phyloP scores from a whole-genome alignment of 805 yeast species.

The Hanseniaspora nectarophila region DNA sequence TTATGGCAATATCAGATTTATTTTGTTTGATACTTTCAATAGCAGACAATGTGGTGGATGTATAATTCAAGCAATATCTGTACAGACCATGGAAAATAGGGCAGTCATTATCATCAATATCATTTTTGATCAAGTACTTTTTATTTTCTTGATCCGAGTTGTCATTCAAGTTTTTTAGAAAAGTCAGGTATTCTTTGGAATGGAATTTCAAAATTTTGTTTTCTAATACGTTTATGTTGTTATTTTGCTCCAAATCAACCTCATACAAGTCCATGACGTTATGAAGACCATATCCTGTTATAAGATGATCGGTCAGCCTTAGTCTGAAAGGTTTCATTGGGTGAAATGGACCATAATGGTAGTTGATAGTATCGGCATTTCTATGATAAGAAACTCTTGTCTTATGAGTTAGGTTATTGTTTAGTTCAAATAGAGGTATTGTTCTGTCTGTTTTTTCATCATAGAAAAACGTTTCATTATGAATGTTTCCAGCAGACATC shows the following conservation, averaged over 20 bases:
- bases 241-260: conserved; percentile 70
- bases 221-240: conserved; percentile 42
- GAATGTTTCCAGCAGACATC: not conserved
- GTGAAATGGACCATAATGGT: conserved; percentile 84
- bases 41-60: conserved; percentile 87
- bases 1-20: conserved; percentile 81
- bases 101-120: conserved; percentile 83
- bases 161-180: conserved; percentile 67
- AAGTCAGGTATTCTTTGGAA: conserved; percentile 73
- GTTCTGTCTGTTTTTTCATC: conserved; percentile 33
- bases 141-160: conserved; percentile 44
- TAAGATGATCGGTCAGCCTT: conserved; percentile 86
- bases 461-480: conserved; percentile 29
- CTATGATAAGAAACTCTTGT: conserved; percentile 77
- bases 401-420: conserved; percentile 32
- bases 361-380: conserved; percentile 66
- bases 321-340: conserved; percentile 98
- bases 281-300: conserved; percentile 70
- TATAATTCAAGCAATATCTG: conserved; percentile 65
- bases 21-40: conserved; percentile 70
- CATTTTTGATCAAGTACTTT: conserved; percentile 48
- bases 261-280: conserved; percentile 81
- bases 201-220: conserved; percentile 46
- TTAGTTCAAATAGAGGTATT: conserved; percentile 39
- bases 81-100: conserved; percentile 72